Base-by-base conservation (phyloP, 1,139 yeast species). In the Candida buenavistaensis region DNA sequence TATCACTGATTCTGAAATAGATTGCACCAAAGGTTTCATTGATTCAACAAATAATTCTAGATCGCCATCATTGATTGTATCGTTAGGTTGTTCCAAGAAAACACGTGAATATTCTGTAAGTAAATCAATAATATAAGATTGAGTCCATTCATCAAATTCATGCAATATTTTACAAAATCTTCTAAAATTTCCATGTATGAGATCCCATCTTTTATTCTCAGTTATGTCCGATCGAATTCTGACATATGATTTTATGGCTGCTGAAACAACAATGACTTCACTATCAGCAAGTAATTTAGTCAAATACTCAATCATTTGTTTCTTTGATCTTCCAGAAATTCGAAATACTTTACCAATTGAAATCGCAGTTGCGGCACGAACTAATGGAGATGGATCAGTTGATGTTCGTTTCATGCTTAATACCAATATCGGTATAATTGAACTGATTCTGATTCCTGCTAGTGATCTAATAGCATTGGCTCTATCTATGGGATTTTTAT, bases 71-170 rank as follows among this genome's bases (percentile, higher is more conserved):
- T 70, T 59, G 3, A 59, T 52, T 3, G 68, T 65, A 11, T 69
- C 72, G 44, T 73, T 19, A 7, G 94, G 85, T 37, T 68, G 63
- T 3, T 80, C 72, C 25, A 87, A 52, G 52, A 73, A 89, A 14
- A 60, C 49, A 36, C 92, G 69, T 14, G 79, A 66, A 53, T 94
- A 94, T 35, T 78, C 77, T 0, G 81, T 74, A 35, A 90, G 63
- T 7, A 85, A 50, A 32, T 84, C 88, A 16, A 89, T 64, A 8
- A 79, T 57, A 14, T 66, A 56, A 0, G 73, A 59, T 51, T 85
- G 92, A n/a, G 88, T 66, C 85, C 92, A 87, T 40, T 83, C 84
- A 43, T 88, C 95, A 38, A 90, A 64, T 2, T 75, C 68, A 0
- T 54, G 45, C 10, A 90, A 44, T 11, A 75, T 57, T 1, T 70